Percentiles rank a stretch among this genome's conserved stretches.
Evolutionary conservation across 73 alveolate species (phyloP).

Genomic region (Tetrahymena borealis): DNA sequence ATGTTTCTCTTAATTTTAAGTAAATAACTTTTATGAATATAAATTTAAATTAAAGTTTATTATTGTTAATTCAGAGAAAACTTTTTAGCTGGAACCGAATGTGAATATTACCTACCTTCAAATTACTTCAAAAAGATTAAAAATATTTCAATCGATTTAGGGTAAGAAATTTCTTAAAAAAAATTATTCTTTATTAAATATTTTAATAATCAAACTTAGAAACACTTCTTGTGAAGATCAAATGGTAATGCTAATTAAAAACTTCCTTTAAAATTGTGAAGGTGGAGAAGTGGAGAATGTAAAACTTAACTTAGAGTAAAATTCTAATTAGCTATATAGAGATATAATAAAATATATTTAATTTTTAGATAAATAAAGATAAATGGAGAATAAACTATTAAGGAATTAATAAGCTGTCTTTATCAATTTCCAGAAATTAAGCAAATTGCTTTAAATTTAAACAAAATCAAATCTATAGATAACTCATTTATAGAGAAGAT

Average conservation of each 20-base stretch:
- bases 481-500: background rate
- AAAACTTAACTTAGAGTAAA: background rate
- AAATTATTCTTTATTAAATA: background rate
- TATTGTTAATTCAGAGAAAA: background rate
- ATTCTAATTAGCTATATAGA: background rate
- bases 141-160: background rate
- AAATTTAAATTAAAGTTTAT: background rate
- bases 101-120: background rate
- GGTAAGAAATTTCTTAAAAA: background rate
- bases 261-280: background rate
- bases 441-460: background rate
- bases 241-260: background rate
- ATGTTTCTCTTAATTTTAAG: background rate
- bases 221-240: background rate
- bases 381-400: background rate
- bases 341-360: background rate
- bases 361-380: background rate
- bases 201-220: background rate
- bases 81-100: background rate
- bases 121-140: background rate
- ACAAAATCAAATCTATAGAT: background rate
- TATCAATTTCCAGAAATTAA: background rate
- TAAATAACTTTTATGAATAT: background rate
- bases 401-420: background rate
- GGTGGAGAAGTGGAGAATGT: background rate